phyloP scores from a whole-genome alignment of 306 rosid genomes.

The Rubus parviflorus region DNA sequence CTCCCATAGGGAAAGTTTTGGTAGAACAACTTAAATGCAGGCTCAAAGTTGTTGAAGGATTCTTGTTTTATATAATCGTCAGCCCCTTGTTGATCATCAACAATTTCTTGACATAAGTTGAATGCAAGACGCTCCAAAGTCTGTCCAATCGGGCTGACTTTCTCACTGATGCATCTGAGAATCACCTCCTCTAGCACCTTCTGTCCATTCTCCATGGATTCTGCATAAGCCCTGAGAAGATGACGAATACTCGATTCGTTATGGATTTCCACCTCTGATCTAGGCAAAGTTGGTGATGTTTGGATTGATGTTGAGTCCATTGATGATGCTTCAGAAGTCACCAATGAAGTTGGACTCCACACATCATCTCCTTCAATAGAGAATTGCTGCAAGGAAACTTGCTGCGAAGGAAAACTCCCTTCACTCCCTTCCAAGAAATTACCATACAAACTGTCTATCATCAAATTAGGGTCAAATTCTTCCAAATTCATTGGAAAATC shows the following conservation, averaged over 20 bases:
- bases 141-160: constrained; percentile 48
- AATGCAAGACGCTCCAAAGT: constrained; percentile 51
- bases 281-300: constrained; percentile 34
- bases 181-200: constrained; percentile 37
- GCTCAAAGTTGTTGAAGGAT: constrained; percentile 37
- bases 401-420: constrained; percentile 25
- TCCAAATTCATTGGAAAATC: constrained; percentile 37
- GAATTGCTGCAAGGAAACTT: constrained; percentile 26
- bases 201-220: constrained; percentile 44
- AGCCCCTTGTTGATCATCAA: constrained; percentile 16
- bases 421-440: constrained; percentile 37
- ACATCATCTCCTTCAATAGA: constrained; percentile 30
- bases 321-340: constrained; percentile 43
- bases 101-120: constrained; percentile 34
- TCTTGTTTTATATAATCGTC: constrained; percentile 47
- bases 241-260: constrained; percentile 42
- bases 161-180: constrained; percentile 43
- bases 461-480: constrained; percentile 26
- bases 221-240: constrained; percentile 52
- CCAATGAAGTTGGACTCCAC: constrained; percentile 51
- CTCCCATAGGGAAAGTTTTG: constrained; percentile 50
- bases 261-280: constrained; percentile 43
- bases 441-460: constrained; percentile 11
- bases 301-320: constrained; percentile 23
- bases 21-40: constrained; percentile 37